Evolutionary conservation across 1,139 yeast genomes (phyloP), one percentile per base, ranked within the genome.

Genomic region (Cylindricascospora bacillispora): DNA sequence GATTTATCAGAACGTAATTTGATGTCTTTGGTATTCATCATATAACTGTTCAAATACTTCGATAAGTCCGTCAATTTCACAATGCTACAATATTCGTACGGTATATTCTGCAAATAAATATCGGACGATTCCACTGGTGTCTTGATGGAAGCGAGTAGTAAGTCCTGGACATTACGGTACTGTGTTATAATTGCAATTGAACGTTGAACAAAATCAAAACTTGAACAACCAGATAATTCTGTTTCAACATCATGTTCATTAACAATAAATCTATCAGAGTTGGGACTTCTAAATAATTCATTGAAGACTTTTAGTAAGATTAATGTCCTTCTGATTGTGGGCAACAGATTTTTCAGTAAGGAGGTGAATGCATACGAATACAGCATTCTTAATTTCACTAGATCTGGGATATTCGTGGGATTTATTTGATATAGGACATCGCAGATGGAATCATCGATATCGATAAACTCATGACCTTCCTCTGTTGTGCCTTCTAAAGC

Each of bases 1-100:
- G 40, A 35, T 25, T 43, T 43, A 24, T 51, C 57, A 27, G 46
- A 51, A 4, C 45, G 40, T 19, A 52, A 33, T 22, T 39, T 43
- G 19, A 49, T 34, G 12, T 43, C 41, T 26, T 45, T 44, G 1
- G 57, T 44, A 26, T 68, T 62, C 2, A 79, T 73, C 49, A 80
- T 77, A 47, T 86, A 82, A 20, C 65, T 67, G 43, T 79, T 86
- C 34, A 82, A 51, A 30, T 80, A 64, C 13, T 60, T 59, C 0
- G 93, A 89, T 24, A 83, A 56, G 31, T 72, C 69, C 14, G 74
- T 62, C 30, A 83, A 55, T 33, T 70, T 67, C 10, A 76, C 59
- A 3, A 75, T 60, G 2, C 92, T 89, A 0, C 93, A 85, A 40
- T 71, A 79, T 32, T 76, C 76, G 37, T 44, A 35, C 11, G 49